These are phyloP conservation scores for Candida germanica DNA, from an alignment of 805 yeast genomes.

Conservation along the genomic window DNA sequence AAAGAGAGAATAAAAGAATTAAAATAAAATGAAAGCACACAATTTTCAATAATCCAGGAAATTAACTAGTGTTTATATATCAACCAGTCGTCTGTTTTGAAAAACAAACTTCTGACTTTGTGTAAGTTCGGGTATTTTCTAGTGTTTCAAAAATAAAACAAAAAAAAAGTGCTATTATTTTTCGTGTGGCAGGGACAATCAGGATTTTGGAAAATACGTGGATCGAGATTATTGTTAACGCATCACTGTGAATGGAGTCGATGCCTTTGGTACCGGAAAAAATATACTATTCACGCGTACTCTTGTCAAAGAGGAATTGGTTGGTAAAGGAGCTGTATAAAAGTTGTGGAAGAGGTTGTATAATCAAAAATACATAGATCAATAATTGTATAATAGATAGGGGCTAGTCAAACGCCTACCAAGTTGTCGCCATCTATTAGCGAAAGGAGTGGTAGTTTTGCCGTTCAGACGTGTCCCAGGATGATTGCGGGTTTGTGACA, in stretches of 20 bases:
- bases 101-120: constrained; percentile 4
- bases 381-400: too few species aligned
- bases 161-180: too few species aligned
- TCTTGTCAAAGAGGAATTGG: too few species aligned
- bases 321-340: too few species aligned
- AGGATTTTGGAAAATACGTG: constrained; percentile 6
- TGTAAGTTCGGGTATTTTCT: background rate
- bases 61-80: too few species aligned
- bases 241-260: background rate
- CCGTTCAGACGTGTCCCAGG: background rate
- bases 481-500: too few species aligned
- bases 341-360: too few species aligned
- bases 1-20: background rate
- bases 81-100: background rate
- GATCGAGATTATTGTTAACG: background rate
- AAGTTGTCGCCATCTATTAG: too few species aligned
- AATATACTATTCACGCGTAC: background rate
- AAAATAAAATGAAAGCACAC: background rate
- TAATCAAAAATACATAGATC: too few species aligned
- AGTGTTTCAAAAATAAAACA: too few species aligned
- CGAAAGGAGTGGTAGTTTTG: too few species aligned
- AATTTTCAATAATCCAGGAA: background rate
- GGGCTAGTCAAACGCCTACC: too few species aligned
- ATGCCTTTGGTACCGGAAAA: background rate
- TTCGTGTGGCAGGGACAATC: constrained; percentile 7